Evolutionary conservation across 108 stramenopile species (phyloP).

Genomic region (Fragilaria crotonensis): DNA sequence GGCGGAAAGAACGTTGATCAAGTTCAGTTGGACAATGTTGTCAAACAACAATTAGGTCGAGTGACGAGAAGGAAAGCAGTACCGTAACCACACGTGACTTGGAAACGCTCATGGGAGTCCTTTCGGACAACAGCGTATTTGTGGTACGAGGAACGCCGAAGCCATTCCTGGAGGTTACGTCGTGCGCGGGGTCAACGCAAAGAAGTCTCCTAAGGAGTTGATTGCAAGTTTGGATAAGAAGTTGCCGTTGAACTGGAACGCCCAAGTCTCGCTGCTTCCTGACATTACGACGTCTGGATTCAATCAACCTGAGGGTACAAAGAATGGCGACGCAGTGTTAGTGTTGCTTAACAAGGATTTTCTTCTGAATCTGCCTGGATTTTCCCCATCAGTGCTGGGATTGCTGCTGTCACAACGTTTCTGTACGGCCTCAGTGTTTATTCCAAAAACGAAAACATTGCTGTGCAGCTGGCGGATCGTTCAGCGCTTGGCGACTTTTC

Average conservation of each 20-base stretch:
- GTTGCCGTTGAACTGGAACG: constrained; percentile 20
- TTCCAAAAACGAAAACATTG: constrained; percentile 29
- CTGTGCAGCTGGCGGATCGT: constrained; percentile 29
- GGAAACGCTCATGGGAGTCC: not conserved
- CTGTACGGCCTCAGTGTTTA: constrained; percentile 39
- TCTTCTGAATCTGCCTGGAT: constrained; percentile 14
- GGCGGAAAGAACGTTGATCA: constrained; percentile 1
- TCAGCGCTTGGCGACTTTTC: constrained; percentile 18
- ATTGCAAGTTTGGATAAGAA: constrained; percentile 30
- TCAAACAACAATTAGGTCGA: constrained; percentile 9
- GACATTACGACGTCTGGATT: constrained; percentile 23
- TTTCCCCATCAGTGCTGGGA: constrained; percentile 6
- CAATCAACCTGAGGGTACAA: constrained; percentile 1
- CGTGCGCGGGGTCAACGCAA: constrained; percentile 28
- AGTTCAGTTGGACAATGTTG: constrained; percentile 2
- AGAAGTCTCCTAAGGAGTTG: constrained; percentile 23
- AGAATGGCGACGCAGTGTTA: constrained; percentile 23
- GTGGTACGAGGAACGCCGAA: constrained; percentile 31
- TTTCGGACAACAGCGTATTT: constrained; percentile 17
- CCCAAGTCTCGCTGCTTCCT: constrained; percentile 29
- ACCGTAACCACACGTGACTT: not conserved
- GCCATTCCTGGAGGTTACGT: constrained; percentile 42
- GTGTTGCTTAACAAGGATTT: constrained; percentile 36
- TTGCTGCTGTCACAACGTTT: constrained; percentile 25
- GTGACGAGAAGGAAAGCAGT: constrained; percentile 1